Evolutionary conservation across 2,329 filamentous ascomycete species (phyloP).

Genomic region (Sclerotinia sclerotiorum): DNA sequence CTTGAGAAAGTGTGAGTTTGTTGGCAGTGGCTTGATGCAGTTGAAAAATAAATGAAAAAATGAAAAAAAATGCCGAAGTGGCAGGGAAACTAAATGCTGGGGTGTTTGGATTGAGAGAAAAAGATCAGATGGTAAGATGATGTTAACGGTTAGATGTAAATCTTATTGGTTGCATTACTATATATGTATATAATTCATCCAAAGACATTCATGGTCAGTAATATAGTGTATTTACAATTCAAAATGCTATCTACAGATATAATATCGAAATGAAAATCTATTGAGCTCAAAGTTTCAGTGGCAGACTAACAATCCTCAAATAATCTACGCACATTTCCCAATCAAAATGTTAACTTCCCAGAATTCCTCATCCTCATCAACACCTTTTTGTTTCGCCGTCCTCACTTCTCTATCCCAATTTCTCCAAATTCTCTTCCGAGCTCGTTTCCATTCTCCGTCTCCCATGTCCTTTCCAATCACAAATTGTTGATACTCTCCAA

Average conservation of each 20-base stretch:
- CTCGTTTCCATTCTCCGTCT: constrained; percentile 17
- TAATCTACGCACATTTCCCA: constrained; percentile 4
- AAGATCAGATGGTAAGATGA: background rate
- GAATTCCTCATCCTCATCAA: constrained; percentile 11
- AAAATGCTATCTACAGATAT: background rate
- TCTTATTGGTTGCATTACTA: background rate
- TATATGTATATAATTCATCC: background rate
- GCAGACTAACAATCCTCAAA: too few relatives aligned
- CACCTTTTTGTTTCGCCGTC: background rate
- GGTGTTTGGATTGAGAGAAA: too few relatives aligned
- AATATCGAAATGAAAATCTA: background rate
- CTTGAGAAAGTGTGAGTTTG: background rate
- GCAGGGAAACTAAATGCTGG: background rate
- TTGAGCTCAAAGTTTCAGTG: background rate
- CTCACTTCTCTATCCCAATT: constrained; percentile 15
- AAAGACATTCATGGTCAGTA: background rate
- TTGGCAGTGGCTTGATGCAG: background rate
- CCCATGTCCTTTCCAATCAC: constrained; percentile 17
- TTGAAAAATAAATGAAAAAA: too few relatives aligned
- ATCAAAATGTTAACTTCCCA: constrained; percentile 22
- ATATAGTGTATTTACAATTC: background rate
- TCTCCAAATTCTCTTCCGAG: constrained; percentile 21
- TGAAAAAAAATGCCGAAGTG: background rate
- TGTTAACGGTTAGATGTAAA: too few relatives aligned
- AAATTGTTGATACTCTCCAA: constrained; percentile 21